Evolutionary conservation across 345 rosid species (phyloP).

Genomic region (Angophora floribunda): DNA sequence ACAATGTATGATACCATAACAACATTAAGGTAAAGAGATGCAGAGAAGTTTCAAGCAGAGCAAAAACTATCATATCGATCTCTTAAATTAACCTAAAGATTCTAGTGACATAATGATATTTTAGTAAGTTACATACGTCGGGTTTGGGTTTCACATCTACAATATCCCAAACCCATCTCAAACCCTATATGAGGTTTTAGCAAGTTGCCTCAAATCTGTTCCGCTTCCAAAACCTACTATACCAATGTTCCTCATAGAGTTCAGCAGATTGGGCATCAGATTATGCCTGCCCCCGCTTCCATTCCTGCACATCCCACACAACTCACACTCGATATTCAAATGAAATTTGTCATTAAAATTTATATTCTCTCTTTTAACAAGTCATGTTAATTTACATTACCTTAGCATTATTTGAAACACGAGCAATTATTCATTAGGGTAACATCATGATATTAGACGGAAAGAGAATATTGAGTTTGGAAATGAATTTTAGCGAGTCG

Average conservation of each 20-base stretch:
- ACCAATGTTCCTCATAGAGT: background rate
- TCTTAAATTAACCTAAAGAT: background rate
- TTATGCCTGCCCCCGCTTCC: background rate
- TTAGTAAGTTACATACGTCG: background rate
- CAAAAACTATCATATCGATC: background rate
- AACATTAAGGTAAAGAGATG: no score
- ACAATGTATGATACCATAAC: background rate
- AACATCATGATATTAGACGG: background rate
- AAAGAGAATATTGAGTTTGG: background rate
- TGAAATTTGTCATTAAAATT: background rate
- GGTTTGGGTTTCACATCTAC: background rate
- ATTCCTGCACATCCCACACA: background rate
- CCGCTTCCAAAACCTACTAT: background rate
- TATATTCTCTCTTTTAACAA: background rate
- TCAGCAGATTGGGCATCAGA: background rate
- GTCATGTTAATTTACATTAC: background rate
- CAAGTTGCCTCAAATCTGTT: background rate
- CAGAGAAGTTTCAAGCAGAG: background rate
- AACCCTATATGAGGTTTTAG: background rate
- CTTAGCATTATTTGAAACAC: no score
- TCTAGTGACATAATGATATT: background rate
- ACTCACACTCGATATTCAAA: background rate
- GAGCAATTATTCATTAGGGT: background rate
- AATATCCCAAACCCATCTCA: background rate
- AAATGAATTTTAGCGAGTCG: background rate